Evolutionary conservation across 352 stramenopile species (phyloP).

Genomic region (Globisporangium yorkense): DNA sequence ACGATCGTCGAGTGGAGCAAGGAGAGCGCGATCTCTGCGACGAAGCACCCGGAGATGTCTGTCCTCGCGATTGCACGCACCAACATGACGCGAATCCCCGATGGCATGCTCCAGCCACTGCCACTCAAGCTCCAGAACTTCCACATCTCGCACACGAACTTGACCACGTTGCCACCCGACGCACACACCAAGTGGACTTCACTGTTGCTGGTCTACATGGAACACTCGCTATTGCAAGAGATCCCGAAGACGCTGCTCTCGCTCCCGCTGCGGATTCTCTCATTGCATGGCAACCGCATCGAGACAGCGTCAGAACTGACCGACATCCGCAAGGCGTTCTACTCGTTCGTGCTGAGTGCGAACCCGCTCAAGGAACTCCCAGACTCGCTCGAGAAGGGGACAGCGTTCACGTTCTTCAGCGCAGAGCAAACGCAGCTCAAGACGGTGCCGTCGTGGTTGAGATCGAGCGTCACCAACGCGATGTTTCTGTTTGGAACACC

Average conservation of each 20-base stretch:
- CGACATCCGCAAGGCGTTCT: conserved; percentile 9
- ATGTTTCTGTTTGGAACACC: too few relatives aligned
- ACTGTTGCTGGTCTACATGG: too few relatives aligned
- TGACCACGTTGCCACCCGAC: conserved; percentile 8
- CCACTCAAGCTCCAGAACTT: conserved; percentile 14
- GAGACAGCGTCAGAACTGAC: not conserved
- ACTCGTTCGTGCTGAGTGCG: not conserved
- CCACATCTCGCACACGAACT: conserved; percentile 18
- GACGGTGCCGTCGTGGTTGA: not conserved
- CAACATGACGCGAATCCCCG: conserved; percentile 7
- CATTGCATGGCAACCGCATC: too few relatives aligned
- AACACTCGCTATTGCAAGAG: too few relatives aligned
- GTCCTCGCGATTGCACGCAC: not conserved
- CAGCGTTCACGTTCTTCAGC: not conserved
- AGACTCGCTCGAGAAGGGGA: not conserved
- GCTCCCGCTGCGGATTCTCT: too few relatives aligned
- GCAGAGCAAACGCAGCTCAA: not conserved
- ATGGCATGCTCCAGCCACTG: conserved; percentile 2
- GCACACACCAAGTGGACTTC: too few relatives aligned
- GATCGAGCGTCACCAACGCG: too few relatives aligned
- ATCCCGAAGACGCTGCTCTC: too few relatives aligned
- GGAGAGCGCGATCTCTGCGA: not conserved
- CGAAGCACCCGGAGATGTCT: not conserved
- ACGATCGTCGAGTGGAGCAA: conserved; percentile 15
- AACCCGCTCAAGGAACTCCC: conserved; percentile 5